phyloP scores from a whole-genome alignment of 139 green algal genomes.

The Coccomyxa sp. region DNA sequence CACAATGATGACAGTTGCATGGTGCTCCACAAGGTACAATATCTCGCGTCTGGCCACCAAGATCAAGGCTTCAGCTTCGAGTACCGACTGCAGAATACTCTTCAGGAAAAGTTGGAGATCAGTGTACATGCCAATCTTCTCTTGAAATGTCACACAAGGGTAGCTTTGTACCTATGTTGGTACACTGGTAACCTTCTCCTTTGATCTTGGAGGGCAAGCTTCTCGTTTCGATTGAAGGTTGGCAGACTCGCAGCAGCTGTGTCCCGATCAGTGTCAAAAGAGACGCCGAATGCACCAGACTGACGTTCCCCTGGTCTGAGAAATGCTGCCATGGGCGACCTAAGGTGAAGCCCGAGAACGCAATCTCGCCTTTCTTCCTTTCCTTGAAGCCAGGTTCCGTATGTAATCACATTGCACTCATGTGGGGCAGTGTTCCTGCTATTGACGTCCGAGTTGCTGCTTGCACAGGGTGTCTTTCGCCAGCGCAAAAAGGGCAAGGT shows the following conservation, averaged over 20 bases:
- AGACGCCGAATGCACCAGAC: constrained; percentile 35
- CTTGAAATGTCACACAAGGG: background rate
- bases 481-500: no score
- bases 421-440: no score
- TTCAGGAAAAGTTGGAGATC: no score
- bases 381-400: no score
- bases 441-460: no score
- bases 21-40: constrained; percentile 74
- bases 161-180: constrained; percentile 25
- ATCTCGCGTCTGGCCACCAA: constrained; percentile 41
- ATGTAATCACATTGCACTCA: no score
- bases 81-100: no score
- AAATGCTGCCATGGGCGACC: constrained; percentile 32
- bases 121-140: no score
- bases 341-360: no score
- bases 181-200: constrained; percentile 34
- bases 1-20: constrained; percentile 65
- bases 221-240: constrained; percentile 21
- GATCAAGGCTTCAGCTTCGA: no score
- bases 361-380: no score
- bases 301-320: constrained; percentile 27
- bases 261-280: constrained; percentile 39
- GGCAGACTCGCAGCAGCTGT: background rate
- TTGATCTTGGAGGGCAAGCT: constrained; percentile 33
- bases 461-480: no score